These are phyloP conservation scores for Scenedesmus sp. DNA, from an alignment of 163 green algal genomes.

Conservation along the genomic window DNA sequence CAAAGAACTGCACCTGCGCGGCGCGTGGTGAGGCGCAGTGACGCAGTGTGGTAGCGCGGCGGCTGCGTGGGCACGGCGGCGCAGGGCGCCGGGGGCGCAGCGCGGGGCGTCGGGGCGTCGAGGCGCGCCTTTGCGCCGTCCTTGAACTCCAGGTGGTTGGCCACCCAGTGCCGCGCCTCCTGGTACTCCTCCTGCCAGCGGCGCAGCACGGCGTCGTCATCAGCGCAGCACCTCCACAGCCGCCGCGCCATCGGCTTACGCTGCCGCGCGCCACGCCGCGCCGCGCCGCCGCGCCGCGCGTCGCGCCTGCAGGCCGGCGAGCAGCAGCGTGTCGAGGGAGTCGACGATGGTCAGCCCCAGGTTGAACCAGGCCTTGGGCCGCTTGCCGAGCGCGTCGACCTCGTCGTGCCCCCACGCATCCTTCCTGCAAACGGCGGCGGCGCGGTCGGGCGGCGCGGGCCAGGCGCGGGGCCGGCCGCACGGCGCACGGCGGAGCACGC, in stretches of 20 bases:
- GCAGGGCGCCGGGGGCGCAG: too few species aligned
- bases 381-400: background rate
- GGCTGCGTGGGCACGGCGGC: too few species aligned
- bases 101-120: too few species aligned
- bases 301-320: constrained; percentile 47
- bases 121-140: constrained; percentile 31
- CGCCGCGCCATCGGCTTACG: too few species aligned
- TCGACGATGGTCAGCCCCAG: constrained; percentile 86
- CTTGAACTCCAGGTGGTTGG: constrained; percentile 28
- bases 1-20: constrained; percentile 84
- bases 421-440: constrained; percentile 1
- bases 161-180: constrained; percentile 51
- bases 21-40: too few species aligned
- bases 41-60: too few species aligned
- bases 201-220: background rate
- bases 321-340: constrained; percentile 74
- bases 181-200: constrained; percentile 51
- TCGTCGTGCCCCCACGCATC: constrained; percentile 42
- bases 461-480: background rate
- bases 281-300: too few species aligned
- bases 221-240: too few species aligned
- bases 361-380: constrained; percentile 54
- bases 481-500: background rate
- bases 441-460: background rate
- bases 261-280: too few species aligned